A percentile compares a stretch with the other conserved stretches of the same genome.
These are phyloP conservation scores for Brettanomyces bruxellensis DNA, from an alignment of 805 yeast genomes.

Conservation along the genomic window DNA sequence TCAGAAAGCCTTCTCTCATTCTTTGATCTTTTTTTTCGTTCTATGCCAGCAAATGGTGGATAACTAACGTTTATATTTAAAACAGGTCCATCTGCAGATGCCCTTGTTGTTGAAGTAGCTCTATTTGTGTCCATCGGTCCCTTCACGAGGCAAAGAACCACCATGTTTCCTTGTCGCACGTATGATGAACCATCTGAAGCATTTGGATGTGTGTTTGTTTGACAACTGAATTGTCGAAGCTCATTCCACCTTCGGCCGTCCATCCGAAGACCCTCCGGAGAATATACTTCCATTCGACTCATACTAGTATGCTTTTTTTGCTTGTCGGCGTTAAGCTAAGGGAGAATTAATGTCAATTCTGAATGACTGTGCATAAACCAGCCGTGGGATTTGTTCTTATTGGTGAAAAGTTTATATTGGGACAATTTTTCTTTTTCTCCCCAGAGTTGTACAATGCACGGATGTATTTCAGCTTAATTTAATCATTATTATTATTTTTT, in stretches of 20 bases:
- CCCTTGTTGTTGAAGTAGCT: constrained; percentile 37
- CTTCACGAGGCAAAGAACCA: constrained; percentile 71
- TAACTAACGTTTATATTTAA: constrained; percentile 58
- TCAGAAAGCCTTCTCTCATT: constrained; percentile 67
- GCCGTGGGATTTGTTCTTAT: too few relatives aligned
- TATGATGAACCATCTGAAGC: constrained; percentile 89
- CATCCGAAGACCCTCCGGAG: constrained; percentile 88
- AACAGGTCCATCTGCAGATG: constrained; percentile 45
- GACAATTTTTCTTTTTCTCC: too few relatives aligned
- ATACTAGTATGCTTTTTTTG: constrained; percentile 5
- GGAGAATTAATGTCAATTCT: too few relatives aligned
- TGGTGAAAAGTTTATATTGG: too few relatives aligned
- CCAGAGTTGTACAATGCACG: too few relatives aligned
- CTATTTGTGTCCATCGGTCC: constrained; percentile 84
- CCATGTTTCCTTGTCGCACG: constrained; percentile 87
- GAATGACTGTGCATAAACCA: too few relatives aligned
- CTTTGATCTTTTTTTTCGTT: constrained; percentile 56
- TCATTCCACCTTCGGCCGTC: constrained; percentile 97
- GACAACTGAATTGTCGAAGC: constrained; percentile 70
- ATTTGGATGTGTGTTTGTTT: constrained; percentile 79
- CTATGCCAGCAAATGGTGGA: constrained; percentile 74
- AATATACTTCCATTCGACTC: constrained; percentile 65
- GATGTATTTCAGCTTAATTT: too few relatives aligned
- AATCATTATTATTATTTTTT: too few relatives aligned
- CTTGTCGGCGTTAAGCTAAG: too few relatives aligned